A percentile compares a stretch with the other conserved stretches of the same genome.
Conservation (phyloP, 1,284 basidiomycete genomes). For the Ustilago sp. region DNA sequence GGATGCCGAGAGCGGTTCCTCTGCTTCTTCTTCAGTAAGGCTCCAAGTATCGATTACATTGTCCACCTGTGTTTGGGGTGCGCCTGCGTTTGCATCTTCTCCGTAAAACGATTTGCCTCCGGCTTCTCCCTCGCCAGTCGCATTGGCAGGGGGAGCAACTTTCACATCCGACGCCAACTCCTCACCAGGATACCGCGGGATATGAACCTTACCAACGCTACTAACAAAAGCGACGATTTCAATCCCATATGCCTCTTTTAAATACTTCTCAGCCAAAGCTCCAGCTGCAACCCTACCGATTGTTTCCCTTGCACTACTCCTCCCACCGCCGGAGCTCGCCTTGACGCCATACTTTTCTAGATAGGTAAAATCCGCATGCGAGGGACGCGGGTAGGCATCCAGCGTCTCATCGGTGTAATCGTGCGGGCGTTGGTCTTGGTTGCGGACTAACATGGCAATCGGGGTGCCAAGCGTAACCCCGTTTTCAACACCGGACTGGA, state of each 20-base stretch:
- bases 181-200: slow-evolving; percentile 72
- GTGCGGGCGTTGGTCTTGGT: slow-evolving; percentile 97
- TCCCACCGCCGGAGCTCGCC: slow-evolving; percentile 94
- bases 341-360: slow-evolving; percentile 97
- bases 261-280: slow-evolving; percentile 96
- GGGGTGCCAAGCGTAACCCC: slow-evolving; percentile 97
- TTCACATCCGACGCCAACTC: slow-evolving; percentile 41
- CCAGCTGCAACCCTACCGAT: slow-evolving; percentile 98
- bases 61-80: slow-evolving; percentile 65
- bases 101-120: slow-evolving; percentile 50
- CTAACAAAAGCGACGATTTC: slow-evolving; percentile 98
- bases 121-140: slow-evolving; percentile 20
- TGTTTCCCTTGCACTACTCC: slow-evolving; percentile 94
- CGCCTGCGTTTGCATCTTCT: slow-evolving; percentile 69
- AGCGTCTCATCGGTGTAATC: slow-evolving; percentile 92
- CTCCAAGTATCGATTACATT: slow-evolving; percentile 71
- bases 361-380: slow-evolving; percentile 98
- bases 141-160: slow-evolving; percentile 19
- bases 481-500: slow-evolving; percentile 94
- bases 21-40: slow-evolving; percentile 77
- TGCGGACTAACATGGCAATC: slow-evolving; percentile 92
- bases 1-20: slow-evolving; percentile 84
- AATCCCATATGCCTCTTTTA: slow-evolving; percentile 86
- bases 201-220: slow-evolving; percentile 90
- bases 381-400: slow-evolving; percentile 94